Conservation (phyloP, 2,329 filamentous ascomycete genomes). For the Ophiostoma himal-ulmi region DNA sequence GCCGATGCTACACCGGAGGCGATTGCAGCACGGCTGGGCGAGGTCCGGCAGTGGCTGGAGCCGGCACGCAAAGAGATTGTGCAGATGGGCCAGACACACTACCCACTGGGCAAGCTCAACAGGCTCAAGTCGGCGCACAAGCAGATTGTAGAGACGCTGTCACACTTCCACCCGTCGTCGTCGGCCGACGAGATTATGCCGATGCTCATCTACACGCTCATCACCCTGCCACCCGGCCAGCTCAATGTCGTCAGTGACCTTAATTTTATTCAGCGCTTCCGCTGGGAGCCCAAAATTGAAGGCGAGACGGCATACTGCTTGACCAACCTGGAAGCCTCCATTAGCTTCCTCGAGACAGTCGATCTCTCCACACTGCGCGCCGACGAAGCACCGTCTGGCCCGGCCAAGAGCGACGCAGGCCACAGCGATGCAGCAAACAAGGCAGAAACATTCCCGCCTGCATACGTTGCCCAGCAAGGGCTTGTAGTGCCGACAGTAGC, state of each 20-base stretch:
- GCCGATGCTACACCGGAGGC: slow-evolving; percentile 51
- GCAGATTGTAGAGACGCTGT: slow-evolving; percentile 81
- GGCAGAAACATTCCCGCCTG: slow-evolving; percentile 53
- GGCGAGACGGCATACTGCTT: slow-evolving; percentile 94
- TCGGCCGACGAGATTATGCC: slow-evolving; percentile 97
- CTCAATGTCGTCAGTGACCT: slow-evolving; percentile 90
- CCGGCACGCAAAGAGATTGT: slow-evolving; percentile 65
- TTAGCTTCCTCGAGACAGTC: slow-evolving; percentile 91
- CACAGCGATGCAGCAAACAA: slow-evolving; percentile 32
- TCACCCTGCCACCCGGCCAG: slow-evolving; percentile 78
- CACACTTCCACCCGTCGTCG: slow-evolving; percentile 65
- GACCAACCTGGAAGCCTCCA: slow-evolving; percentile 90
- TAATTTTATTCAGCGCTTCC: slow-evolving; percentile 89
- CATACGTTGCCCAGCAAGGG: slow-evolving; percentile 42
- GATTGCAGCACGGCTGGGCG: slow-evolving; percentile 54
- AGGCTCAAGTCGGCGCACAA: slow-evolving; percentile 85
- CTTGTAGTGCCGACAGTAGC: slow-evolving; percentile 32
- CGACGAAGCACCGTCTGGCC: slow-evolving; percentile 67
- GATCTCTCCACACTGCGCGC: slow-evolving; percentile 82
- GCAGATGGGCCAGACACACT: slow-evolving; percentile 79
- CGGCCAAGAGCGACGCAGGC: slow-evolving; percentile 43
- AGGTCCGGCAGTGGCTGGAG: slow-evolving; percentile 67
- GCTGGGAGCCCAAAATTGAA: slow-evolving; percentile 77
- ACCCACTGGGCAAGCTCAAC: slow-evolving; percentile 85
- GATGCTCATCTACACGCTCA: slow-evolving; percentile 91